A percentile compares a stretch with the other conserved stretches of the same genome.
Conservation (phyloP, 2,329 filamentous ascomycete genomes). For the Scedosporium boydii region DNA sequence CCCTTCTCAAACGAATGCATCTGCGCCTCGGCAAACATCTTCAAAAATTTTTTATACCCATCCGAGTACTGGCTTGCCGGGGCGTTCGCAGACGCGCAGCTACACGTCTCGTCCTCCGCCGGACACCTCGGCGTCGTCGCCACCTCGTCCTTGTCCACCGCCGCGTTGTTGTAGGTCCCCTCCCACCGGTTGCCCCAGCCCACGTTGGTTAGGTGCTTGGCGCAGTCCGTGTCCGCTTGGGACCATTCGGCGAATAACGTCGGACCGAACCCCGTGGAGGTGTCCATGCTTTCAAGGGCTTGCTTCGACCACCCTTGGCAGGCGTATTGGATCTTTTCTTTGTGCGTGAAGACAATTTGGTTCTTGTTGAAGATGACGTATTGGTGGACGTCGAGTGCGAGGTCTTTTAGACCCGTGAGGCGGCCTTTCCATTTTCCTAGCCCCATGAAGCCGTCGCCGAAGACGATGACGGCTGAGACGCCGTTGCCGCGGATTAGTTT, state of each 20-base stretch:
- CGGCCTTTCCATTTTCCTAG: constrained; percentile 63
- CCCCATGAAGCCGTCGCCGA: constrained; percentile 67
- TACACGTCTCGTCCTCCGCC: constrained; percentile 38
- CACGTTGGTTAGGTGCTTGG: constrained; percentile 57
- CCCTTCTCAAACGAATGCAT: constrained; percentile 65
- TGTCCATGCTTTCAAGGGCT: constrained; percentile 45
- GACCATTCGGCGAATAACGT: constrained; percentile 71
- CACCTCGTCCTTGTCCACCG: constrained; percentile 47
- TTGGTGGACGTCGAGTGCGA: constrained; percentile 70
- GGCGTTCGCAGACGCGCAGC: constrained; percentile 50
- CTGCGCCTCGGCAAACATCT: constrained; percentile 64
- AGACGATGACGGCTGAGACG: constrained; percentile 49
- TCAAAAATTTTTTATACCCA: constrained; percentile 58
- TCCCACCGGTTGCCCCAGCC: constrained; percentile 62
- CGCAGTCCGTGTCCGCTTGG: constrained; percentile 62
- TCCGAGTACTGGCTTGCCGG: constrained; percentile 46
- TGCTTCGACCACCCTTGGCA: constrained; percentile 60
- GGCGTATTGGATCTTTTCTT: constrained; percentile 58
- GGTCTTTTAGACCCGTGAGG: constrained; percentile 43
- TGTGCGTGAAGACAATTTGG: constrained; percentile 55
- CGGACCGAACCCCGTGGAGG: constrained; percentile 45
- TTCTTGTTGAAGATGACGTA: constrained; percentile 70
- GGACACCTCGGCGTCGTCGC: constrained; percentile 54
- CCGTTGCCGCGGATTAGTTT: constrained; percentile 48
- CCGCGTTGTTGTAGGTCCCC: constrained; percentile 52